Evolutionary conservation across 257 asterid species (phyloP).

Genomic region (Rhazya stricta): DNA sequence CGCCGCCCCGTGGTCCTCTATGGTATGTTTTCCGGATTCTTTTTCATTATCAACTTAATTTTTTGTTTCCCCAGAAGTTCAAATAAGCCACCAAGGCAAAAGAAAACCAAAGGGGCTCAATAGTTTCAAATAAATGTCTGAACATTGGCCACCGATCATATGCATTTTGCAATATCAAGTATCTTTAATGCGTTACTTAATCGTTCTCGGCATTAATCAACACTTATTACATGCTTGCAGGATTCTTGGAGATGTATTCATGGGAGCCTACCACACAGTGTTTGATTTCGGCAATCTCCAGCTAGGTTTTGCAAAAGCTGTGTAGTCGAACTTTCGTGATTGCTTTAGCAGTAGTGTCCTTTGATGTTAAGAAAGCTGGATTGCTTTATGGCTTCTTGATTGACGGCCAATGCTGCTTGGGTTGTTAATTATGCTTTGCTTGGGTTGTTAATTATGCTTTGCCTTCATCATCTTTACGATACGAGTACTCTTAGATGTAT

Average conservation of each 20-base stretch:
- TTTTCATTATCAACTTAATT: neutral
- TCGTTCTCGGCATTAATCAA: neutral
- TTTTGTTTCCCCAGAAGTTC: neutral
- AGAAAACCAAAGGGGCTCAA: neutral
- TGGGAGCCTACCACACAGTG: slow-evolving; percentile 91
- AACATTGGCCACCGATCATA: neutral
- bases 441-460: neutral
- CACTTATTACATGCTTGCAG: slow-evolving; percentile 33
- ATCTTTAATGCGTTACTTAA: no score
- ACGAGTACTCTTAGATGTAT: neutral
- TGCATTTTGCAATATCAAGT: neutral
- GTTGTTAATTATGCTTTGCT: neutral
- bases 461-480: neutral
- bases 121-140: neutral
- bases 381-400: neutral
- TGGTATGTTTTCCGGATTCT: slow-evolving; percentile 44
- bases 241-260: slow-evolving; percentile 96
- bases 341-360: neutral
- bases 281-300: slow-evolving; percentile 80
- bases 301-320: slow-evolving; percentile 87
- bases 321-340: slow-evolving; percentile 13
- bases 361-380: neutral
- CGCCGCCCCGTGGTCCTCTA: slow-evolving; percentile 88
- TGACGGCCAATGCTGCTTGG: neutral
- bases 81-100: neutral